Evolutionary conservation across 108 stramenopile species (phyloP).

Genomic region (Poteriospumella lacustris): DNA sequence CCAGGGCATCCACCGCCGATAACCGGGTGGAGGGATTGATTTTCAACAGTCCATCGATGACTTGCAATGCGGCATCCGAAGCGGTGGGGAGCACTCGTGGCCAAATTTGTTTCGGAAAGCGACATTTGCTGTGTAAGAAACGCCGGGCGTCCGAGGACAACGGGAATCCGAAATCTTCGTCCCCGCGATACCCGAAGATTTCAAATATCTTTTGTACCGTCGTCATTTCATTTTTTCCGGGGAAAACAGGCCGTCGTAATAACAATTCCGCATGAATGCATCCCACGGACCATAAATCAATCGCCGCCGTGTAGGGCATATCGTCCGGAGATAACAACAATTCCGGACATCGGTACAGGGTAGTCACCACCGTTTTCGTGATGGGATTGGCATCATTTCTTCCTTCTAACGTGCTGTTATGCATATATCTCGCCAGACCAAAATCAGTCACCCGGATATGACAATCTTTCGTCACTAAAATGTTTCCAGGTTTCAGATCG

Average conservation of each 20-base stretch:
- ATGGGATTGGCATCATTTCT: constrained; percentile 17
- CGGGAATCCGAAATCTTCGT: constrained; percentile 64
- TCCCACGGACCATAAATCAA: constrained; percentile 49
- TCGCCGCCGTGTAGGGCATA: constrained; percentile 34
- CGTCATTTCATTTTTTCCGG: constrained; percentile 54
- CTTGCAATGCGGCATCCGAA: constrained; percentile 39
- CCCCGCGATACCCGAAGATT: constrained; percentile 63
- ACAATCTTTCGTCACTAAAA: constrained; percentile 35
- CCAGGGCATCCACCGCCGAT: constrained; percentile 34
- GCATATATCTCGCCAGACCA: constrained; percentile 47
- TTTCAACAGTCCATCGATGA: constrained; percentile 30
- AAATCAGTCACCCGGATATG: constrained; percentile 47
- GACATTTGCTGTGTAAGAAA: background rate
- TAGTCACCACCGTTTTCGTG: constrained; percentile 53
- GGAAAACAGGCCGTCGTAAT: constrained; percentile 41
- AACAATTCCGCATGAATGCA: constrained; percentile 49
- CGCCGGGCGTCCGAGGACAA: background rate
- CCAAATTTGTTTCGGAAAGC: background rate
- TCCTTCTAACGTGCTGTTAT: constrained; percentile 26
- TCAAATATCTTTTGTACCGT: constrained; percentile 54
- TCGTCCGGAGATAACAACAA: constrained; percentile 28
- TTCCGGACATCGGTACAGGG: constrained; percentile 50
- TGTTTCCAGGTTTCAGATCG: constrained; percentile 90
- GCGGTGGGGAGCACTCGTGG: constrained; percentile 34
- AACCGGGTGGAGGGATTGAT: constrained; percentile 31